Percentiles rank a stretch among this genome's conserved stretches.
phyloP scores from a whole-genome alignment of 768 basidiomycete species.

The Suillus discolor region DNA sequence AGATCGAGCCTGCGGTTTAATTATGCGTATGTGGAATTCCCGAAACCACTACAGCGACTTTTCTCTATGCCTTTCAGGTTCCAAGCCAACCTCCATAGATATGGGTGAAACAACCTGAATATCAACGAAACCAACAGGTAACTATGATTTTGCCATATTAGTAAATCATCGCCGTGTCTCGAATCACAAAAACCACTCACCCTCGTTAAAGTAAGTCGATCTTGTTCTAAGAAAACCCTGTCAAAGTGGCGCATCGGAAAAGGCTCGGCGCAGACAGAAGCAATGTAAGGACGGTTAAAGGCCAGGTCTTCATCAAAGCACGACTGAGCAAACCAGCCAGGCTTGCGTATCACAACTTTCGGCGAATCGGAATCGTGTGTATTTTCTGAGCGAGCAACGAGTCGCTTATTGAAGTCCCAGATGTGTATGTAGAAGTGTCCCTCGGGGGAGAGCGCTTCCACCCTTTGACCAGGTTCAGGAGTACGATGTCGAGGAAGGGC shows the following conservation, averaged over 20 bases:
- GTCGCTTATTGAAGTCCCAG: constrained; percentile 5
- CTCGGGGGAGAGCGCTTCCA: not conserved
- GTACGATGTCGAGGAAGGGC: not conserved
- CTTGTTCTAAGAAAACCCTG: not conserved
- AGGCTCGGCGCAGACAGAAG: not conserved
- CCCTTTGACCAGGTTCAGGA: not conserved
- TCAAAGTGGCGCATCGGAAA: not conserved
- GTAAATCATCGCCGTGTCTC: not conserved
- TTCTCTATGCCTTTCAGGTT: not conserved
- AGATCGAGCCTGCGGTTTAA: not conserved
- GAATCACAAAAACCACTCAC: not conserved
- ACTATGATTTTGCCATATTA: not conserved
- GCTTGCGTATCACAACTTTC: not conserved
- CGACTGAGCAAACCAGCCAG: not conserved
- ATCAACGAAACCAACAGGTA: not conserved
- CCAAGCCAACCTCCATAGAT: not conserved
- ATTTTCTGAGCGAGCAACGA: not conserved
- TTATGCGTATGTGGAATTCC: too few species aligned
- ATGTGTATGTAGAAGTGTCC: constrained; percentile 1
- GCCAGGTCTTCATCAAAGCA: not conserved
- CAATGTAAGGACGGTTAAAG: not conserved
- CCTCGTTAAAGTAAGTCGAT: not conserved
- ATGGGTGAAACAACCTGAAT: not conserved
- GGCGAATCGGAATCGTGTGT: not conserved
- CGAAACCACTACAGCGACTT: not conserved